phyloP scores from a whole-genome alignment of 352 stramenopile species.

The Phytophthora rubi region DNA sequence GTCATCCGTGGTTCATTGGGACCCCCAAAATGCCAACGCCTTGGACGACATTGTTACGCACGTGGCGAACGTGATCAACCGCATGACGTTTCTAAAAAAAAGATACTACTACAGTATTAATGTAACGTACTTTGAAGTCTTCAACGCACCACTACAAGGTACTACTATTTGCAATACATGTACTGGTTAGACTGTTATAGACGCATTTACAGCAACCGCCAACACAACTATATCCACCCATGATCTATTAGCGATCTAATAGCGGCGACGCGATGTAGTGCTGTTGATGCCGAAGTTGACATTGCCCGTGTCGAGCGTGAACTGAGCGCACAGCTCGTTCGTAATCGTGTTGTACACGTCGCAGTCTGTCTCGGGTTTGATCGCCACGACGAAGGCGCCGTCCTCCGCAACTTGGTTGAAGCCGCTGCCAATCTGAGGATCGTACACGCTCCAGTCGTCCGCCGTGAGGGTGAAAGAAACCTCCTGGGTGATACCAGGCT shows the following conservation, averaged over 20 bases:
- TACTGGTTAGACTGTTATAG: not conserved
- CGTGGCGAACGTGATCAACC: too few relatives aligned
- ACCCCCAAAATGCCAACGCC: too few relatives aligned
- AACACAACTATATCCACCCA: not conserved
- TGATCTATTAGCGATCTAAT: not conserved
- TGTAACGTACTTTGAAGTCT: too few relatives aligned
- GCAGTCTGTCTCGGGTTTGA: constrained; percentile 80
- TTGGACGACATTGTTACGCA: too few relatives aligned
- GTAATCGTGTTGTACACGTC: constrained; percentile 57
- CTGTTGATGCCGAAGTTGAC: constrained; percentile 39
- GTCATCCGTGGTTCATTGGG: too few relatives aligned
- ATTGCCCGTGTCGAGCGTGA: constrained; percentile 44
- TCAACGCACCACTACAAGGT: too few relatives aligned
- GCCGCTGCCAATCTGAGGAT: constrained; percentile 62
- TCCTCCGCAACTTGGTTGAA: constrained; percentile 71
- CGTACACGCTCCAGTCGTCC: constrained; percentile 69
- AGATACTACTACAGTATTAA: too few relatives aligned
- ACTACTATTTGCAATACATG: too few relatives aligned
- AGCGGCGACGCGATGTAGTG: constrained; percentile 28
- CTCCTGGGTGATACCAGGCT: constrained; percentile 43
- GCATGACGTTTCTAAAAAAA: too few relatives aligned
- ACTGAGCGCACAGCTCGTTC: constrained; percentile 52
- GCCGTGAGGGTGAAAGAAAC: constrained; percentile 55
- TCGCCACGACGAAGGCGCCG: constrained; percentile 70
- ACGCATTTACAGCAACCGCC: not conserved